Evolutionary conservation across 1,139 yeast genomes (phyloP).

Genomic region (Pichia sp.): DNA sequence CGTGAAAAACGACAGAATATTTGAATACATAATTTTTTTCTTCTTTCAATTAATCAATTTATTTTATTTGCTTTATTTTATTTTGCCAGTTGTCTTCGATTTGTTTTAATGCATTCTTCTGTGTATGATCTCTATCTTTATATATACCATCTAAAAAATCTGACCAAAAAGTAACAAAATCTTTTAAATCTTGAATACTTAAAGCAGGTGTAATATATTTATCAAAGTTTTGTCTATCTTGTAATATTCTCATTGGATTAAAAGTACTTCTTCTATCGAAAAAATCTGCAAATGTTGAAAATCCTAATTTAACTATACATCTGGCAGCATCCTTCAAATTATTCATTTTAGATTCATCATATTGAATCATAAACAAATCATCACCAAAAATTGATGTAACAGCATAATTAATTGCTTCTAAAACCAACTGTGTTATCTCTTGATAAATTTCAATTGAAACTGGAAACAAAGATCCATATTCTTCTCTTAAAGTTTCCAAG

Average conservation of each 20-base stretch:
- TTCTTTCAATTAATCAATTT: not conserved
- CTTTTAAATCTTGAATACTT: constrained; percentile 28
- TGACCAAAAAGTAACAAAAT: constrained; percentile 50
- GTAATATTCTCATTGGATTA: constrained; percentile 28
- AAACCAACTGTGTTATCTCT: constrained; percentile 40
- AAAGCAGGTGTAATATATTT: constrained; percentile 31
- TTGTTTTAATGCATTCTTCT: constrained; percentile 9
- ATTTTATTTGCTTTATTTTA: not conserved
- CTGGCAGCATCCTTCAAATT: constrained; percentile 40
- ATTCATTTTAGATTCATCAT: constrained; percentile 33
- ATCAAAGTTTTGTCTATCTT: constrained; percentile 28
- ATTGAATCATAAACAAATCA: constrained; percentile 47
- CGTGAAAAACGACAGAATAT: constrained; percentile 1
- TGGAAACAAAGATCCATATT: not conserved
- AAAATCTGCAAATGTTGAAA: constrained; percentile 51
- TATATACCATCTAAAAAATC: constrained; percentile 20
- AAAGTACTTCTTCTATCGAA: constrained; percentile 30
- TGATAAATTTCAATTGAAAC: constrained; percentile 23
- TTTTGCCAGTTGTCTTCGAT: constrained; percentile 15
- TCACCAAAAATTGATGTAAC: constrained; percentile 56
- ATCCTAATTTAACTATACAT: constrained; percentile 44
- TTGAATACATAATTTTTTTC: too few species aligned
- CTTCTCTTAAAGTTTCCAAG: too few species aligned
- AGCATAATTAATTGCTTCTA: constrained; percentile 45
- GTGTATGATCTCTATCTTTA: constrained; percentile 8